Conservation (phyloP, 169 alveolate genomes). For the Plasmodium coatneyi region DNA sequence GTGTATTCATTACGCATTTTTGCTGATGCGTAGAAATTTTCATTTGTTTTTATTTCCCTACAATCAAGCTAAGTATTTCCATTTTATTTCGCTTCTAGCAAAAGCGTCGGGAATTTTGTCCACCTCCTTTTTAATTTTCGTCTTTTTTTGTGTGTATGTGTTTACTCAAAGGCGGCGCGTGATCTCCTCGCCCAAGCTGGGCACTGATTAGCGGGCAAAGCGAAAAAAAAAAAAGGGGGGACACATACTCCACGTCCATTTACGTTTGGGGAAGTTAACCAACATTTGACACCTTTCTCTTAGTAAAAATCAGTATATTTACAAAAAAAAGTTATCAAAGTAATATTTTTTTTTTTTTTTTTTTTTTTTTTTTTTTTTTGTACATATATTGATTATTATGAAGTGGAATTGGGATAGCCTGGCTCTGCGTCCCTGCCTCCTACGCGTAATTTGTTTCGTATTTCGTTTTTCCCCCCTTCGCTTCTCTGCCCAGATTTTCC, state of each 20-base stretch:
- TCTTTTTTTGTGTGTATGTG: constrained; percentile 57
- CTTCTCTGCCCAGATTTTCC: neutral
- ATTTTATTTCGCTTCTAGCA: constrained; percentile 49
- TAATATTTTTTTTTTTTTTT: no score
- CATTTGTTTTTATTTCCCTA: constrained; percentile 53
- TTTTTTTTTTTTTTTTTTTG: no score
- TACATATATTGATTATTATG: neutral
- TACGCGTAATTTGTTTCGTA: neutral
- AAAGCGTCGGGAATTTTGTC: constrained; percentile 53
- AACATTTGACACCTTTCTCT: neutral
- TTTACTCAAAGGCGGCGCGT: constrained; percentile 56
- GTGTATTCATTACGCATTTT: constrained; percentile 17
- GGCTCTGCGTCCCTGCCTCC: neutral
- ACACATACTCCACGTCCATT: neutral
- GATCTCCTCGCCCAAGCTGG: constrained; percentile 53
- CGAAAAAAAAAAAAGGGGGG: neutral
- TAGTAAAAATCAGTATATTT: neutral
- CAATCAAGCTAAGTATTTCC: constrained; percentile 25
- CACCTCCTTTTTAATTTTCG: constrained; percentile 24
- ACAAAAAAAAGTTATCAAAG: neutral
- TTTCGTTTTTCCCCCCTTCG: neutral
- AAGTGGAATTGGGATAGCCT: neutral
- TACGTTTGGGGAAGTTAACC: neutral
- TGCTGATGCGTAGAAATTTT: constrained; percentile 35
- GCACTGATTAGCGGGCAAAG: neutral